phyloP scores from a whole-genome alignment of 2,329 filamentous ascomycete genomes.

The Xylaria sp. region DNA sequence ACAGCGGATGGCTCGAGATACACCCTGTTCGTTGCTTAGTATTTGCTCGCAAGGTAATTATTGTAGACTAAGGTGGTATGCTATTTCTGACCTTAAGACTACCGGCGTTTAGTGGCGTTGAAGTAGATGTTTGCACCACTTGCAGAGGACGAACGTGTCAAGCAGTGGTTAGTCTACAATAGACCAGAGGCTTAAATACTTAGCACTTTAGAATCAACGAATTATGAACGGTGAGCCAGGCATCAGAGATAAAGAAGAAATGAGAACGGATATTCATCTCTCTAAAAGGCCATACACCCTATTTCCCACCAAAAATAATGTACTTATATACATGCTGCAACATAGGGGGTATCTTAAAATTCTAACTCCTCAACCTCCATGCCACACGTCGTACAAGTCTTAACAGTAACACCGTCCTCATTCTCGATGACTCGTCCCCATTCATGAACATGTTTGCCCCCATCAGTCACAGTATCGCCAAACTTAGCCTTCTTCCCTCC shows the following conservation, averaged over 20 bases:
- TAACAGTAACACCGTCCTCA: slow-evolving; percentile 79
- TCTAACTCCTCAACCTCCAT: slow-evolving; percentile 84
- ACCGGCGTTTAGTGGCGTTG: too few species aligned
- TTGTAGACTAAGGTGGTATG: background rate
- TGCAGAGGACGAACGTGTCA: background rate
- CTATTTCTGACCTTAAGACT: background rate
- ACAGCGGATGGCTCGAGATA: slow-evolving; percentile 15
- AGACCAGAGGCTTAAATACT: background rate
- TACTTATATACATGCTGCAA: background rate
- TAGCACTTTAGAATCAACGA: background rate
- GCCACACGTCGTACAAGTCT: slow-evolving; percentile 80
- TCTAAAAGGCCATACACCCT: background rate
- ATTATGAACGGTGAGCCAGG: background rate
- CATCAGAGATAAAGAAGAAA: background rate
- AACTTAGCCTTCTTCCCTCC: slow-evolving; percentile 68
- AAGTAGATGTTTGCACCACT: background rate
- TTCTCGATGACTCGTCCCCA: slow-evolving; percentile 80
- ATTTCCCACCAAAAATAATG: background rate
- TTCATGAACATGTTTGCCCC: slow-evolving; percentile 85
- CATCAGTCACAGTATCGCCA: slow-evolving; percentile 77
- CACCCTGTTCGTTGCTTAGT: background rate
- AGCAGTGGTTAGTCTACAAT: background rate
- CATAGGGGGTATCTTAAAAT: slow-evolving; percentile 56
- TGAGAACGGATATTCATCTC: background rate
- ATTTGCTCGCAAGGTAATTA: background rate